Evolutionary conservation across 306 rosid genomes (phyloP), one percentile per base, ranked within the genome.

Genomic region (Senna tora): DNA sequence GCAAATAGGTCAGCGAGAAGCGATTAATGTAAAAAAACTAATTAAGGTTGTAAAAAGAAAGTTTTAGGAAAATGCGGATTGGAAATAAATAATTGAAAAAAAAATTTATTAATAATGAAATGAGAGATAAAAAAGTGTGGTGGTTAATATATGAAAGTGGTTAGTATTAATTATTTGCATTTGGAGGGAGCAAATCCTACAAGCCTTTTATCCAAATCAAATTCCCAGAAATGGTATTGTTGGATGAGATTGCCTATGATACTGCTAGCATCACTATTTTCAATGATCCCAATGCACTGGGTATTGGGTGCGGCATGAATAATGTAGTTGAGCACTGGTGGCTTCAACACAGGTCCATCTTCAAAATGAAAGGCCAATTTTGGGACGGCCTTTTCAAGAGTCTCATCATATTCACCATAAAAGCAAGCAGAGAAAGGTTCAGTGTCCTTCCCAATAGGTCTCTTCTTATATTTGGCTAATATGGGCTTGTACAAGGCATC

Each of bases 311-410:
- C 0, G 0, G 3, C 2, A 4, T 1, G 0, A 54, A 54, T 5
- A 14, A 54, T 13, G 6, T 54, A 54, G 8, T 54, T 54, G 0
- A 1, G 0, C 34, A 11, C 15, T 8, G 34, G 60, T 9, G 60
- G 60, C 33, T 21, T 7, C 21, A 0, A 54, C 33, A 22, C 33
- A 11, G 4, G 15, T 16, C 60, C 60, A 5, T 4, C 34, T 21
- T 34, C 60, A 54, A 54, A 54, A 54, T 54, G 60, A 25, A 54
- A 10, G 8, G 8, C 60, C 60, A 54, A 14, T 54, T 54, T 22
- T 10, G 62, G 38, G 9, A 55, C 62, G 22, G 4, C 17, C 0
- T 12, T 28, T 4, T 55, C 19, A 12, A 6, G 12, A 28, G 5
- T 22, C 8, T 28, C 62, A 0, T 13, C 2, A 2, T 28, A 16